Evolutionary conservation across 805 yeast genomes (phyloP), one percentile per base, ranked within the genome.

Genomic region (Scheffersomyces ergatensis): DNA sequence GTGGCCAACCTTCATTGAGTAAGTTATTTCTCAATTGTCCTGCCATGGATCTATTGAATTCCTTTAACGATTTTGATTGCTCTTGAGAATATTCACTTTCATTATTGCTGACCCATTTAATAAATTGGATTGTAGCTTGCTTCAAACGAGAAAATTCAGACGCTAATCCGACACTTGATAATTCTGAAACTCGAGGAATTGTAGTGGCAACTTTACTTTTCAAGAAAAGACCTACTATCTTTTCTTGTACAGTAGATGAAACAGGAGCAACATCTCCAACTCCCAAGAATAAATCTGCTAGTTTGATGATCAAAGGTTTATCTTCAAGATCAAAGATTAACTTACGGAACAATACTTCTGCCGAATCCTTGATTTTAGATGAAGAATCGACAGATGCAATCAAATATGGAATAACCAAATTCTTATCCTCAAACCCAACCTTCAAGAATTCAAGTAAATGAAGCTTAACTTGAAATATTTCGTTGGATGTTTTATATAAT

Each of bases 331-430:
- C 80, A 1, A 79, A 55, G 17, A 59, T 45, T 15, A 77, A 56
- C 49, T 81, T 78, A 44, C 77, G 75, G 41, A 80, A 64, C 8
- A 70, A 46, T 13, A 79, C 69, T 2, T 71, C 65, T 1, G 89
- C 83, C 0, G 65, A 47, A 31, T 80, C 83, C 9, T 82, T 74
- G 4, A 85, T 65, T 0, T 74, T 61, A 0, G 85, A 72, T 9
- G 75, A 68, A 0, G 75, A 54, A 53, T 87, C 95, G 12, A 76
- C 70, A 3, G 84, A 68, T 0, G 86, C 96, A 23, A 85, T 70
- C 2, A 85, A 54, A 2, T 82, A 62, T 2, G 85, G 80, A 6
- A 79, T 49, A 6, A 70, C 57, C 20, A 76, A 53, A 15, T 58
- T 39, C 2, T 57, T 53, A 4, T 66, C 67, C n/a, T 64, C 50